Conservation (phyloP, 768 basidiomycete species). For the Kockovaella imperatae region DNA sequence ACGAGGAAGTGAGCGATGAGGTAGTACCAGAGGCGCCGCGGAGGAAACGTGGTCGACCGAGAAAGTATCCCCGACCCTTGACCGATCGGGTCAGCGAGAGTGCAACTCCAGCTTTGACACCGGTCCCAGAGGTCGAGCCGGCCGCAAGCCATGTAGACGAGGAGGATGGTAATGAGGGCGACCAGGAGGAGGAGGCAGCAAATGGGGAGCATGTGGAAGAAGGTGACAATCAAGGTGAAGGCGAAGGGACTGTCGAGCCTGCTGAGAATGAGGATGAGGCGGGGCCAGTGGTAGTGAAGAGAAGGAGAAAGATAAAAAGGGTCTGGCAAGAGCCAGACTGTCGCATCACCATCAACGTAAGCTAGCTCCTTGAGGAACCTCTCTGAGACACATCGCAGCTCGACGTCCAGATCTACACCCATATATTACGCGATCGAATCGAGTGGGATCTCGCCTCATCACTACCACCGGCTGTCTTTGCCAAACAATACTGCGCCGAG, state of each 20-base stretch:
- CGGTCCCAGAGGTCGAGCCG: neutral
- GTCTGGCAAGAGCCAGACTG: conserved; percentile 44
- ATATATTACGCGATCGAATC: conserved; percentile 88
- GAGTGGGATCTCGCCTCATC: conserved; percentile 90
- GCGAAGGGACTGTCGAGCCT: too few relatives aligned
- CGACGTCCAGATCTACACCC: conserved; percentile 88
- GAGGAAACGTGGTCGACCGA: too few relatives aligned
- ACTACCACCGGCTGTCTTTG: conserved; percentile 78
- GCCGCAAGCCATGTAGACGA: neutral
- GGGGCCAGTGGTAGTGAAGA: too few relatives aligned
- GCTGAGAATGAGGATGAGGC: too few relatives aligned
- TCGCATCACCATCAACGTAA: conserved; percentile 48
- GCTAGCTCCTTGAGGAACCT: conserved; percentile 21
- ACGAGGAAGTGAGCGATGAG: conserved; percentile 4
- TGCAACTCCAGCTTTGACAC: too few relatives aligned
- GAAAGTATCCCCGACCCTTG: too few relatives aligned
- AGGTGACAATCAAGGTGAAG: too few relatives aligned
- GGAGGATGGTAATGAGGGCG: conserved; percentile 12
- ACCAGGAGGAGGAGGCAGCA: conserved; percentile 32
- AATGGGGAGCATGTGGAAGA: conserved; percentile 45
- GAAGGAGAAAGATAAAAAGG: conserved; percentile 39
- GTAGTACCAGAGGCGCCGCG: too few relatives aligned
- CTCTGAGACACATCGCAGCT: conserved; percentile 55
- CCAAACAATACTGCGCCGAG: conserved; percentile 69
- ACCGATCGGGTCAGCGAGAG: too few relatives aligned